These are phyloP conservation scores for Podochytrium sp. DNA, from an alignment of 192 early-diverging fungal species.

Conservation along the genomic window DNA sequence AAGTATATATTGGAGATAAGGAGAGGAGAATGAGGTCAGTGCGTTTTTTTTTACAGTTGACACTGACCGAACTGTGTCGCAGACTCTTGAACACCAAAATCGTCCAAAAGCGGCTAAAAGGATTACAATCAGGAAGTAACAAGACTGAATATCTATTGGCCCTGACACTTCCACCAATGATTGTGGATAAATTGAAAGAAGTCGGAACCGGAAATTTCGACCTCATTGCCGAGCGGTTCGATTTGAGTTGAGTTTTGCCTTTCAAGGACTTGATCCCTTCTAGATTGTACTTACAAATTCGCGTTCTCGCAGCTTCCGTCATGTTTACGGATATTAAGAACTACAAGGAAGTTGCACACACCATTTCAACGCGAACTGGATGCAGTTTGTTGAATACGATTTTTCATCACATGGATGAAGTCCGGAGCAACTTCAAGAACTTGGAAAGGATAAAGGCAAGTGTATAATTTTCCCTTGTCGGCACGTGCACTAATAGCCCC, in stretches of 20 bases:
- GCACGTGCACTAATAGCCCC: no score
- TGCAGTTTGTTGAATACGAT: slow-evolving; percentile 46
- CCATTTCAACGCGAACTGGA: slow-evolving; percentile 42
- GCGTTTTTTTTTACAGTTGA: not conserved
- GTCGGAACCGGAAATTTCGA: slow-evolving; percentile 46
- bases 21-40: slow-evolving; percentile 30
- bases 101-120: slow-evolving; percentile 42
- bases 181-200: slow-evolving; percentile 50
- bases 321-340: slow-evolving; percentile 58
- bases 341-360: slow-evolving; percentile 45
- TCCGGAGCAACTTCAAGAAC: slow-evolving; percentile 29
- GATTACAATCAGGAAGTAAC: slow-evolving; percentile 38
- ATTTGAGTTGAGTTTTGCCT: slow-evolving; percentile 17
- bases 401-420: slow-evolving; percentile 52
- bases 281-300: not conserved
- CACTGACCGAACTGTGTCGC: not conserved
- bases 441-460: slow-evolving; percentile 31
- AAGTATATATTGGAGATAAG: slow-evolving; percentile 18
- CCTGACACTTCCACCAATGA: slow-evolving; percentile 45
- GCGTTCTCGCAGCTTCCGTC: slow-evolving; percentile 42
- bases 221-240: slow-evolving; percentile 48
- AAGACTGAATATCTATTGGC: slow-evolving; percentile 54
- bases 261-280: not conserved
- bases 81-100: slow-evolving; percentile 50
- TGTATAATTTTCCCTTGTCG: no score